Base-by-base conservation (phyloP, 768 basidiomycete genomes). In the Hypholoma sublateritium region DNA sequence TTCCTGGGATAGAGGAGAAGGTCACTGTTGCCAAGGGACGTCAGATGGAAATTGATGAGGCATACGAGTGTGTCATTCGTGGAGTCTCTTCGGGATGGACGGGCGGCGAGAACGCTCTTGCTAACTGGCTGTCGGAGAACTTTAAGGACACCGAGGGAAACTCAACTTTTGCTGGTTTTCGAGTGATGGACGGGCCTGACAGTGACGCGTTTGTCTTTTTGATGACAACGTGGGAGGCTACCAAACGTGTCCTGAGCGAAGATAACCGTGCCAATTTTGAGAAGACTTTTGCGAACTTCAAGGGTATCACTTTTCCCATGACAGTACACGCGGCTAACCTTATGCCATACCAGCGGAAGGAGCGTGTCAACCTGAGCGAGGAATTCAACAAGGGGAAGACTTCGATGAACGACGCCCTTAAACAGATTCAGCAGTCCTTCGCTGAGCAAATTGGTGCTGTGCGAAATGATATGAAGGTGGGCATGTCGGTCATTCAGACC, bases 141-240 rank as follows among this genome's bases (percentile, higher is more conserved):
- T 50, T 32, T 24, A 32, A 36, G n/a, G 48, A 50, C 11, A 4
- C 16, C 12, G 3, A 9, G 1, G 48, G 48, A 1, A 50, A 25
- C 1, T n/a, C 48, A 4, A 32, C 35, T 4, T 50, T 32, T n/a
- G 48, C 21, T 16, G 28, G 6, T 16, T 32, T 16, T 12, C 48
- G 48, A 3, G 9, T 34, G 3, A 2, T 4, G 12, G 44, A 45
- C 19, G 21, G 44, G 12, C 44, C 44, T 17, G 59, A 58, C 8
- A 44, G 16, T 5, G 45, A 55, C 5, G n/a, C 50, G 1, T 53
- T 57, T 5, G 21, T 61, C 11, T 58, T 61, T 14, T 25, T 43
- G 35, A 57, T 61, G 51, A 57, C 56, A 0, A 58, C 56, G 0
- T 61, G 59, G 59, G 48, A 53, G 19, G 59, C 59, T 16, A 50